Evolutionary conservation across 1,139 yeast species (phyloP).

Genomic region (Kazachstania sp.): DNA sequence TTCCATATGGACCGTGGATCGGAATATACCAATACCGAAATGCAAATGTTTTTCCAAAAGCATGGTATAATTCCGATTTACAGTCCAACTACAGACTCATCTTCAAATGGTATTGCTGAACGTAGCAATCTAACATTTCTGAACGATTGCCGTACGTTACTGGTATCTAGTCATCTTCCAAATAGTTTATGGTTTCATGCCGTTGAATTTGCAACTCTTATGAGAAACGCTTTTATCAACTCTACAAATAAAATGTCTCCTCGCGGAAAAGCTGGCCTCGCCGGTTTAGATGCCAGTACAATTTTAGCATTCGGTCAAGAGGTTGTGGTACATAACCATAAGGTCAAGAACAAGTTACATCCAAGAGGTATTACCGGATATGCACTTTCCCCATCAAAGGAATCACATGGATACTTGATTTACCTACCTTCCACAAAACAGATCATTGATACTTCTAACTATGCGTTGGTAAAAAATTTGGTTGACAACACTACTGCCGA

Average conservation of each 20-base stretch:
- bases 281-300: slow-evolving; percentile 5
- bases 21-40: slow-evolving; percentile 8
- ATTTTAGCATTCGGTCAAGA: slow-evolving; percentile 10
- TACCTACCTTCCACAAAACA: not conserved
- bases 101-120: slow-evolving; percentile 11
- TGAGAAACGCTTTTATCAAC: slow-evolving; percentile 7
- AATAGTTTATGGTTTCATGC: slow-evolving; percentile 10
- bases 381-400: slow-evolving; percentile 4
- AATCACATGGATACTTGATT: slow-evolving; percentile 4
- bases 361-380: slow-evolving; percentile 4
- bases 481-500: not conserved
- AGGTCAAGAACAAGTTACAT: slow-evolving; percentile 3
- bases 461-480: not conserved
- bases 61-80: slow-evolving; percentile 8
- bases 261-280: slow-evolving; percentile 6
- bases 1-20: slow-evolving; percentile 10
- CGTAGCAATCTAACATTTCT: slow-evolving; percentile 8
- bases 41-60: not conserved
- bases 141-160: slow-evolving; percentile 10
- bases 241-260: slow-evolving; percentile 5
- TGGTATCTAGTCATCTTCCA: slow-evolving; percentile 5
- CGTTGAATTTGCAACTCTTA: slow-evolving; percentile 6
- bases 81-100: slow-evolving; percentile 8
- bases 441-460: slow-evolving; percentile 3
- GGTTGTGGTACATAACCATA: slow-evolving; percentile 6